These are phyloP conservation scores for Acacia melanoxylon DNA, from an alignment of 306 rosid species.

Conservation along the genomic window DNA sequence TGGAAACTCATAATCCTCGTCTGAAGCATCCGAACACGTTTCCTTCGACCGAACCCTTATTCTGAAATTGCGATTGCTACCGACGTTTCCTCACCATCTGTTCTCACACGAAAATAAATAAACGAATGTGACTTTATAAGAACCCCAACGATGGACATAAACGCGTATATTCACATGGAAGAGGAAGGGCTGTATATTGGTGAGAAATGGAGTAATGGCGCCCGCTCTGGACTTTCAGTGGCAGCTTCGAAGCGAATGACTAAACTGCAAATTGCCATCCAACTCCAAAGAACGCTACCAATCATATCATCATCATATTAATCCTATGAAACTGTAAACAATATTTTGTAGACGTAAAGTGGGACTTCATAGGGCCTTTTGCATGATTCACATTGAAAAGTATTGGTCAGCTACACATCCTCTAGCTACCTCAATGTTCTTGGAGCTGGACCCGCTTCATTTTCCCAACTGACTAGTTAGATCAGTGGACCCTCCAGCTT, in stretches of 20 bases:
- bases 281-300: too few species aligned
- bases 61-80: slow-evolving; percentile 45
- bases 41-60: slow-evolving; percentile 49
- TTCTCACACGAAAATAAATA: slow-evolving; percentile 34
- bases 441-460: not conserved
- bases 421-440: not conserved
- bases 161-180: too few species aligned
- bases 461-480: not conserved
- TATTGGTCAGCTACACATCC: not conserved
- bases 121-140: not conserved
- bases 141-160: too few species aligned
- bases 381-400: not conserved
- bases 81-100: slow-evolving; percentile 81
- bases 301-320: not conserved
- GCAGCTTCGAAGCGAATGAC: too few species aligned
- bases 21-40: slow-evolving; percentile 78
- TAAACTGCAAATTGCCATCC: too few species aligned
- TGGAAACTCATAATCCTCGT: slow-evolving; percentile 88
- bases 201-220: too few species aligned
- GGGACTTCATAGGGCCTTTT: not conserved
- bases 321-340: not conserved
- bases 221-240: too few species aligned
- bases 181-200: too few species aligned
- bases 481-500: not conserved
- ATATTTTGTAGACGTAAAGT: not conserved